These are phyloP conservation scores for Pyrus hybrid DNA, from an alignment of 331 rosid species.

Conservation along the genomic window DNA sequence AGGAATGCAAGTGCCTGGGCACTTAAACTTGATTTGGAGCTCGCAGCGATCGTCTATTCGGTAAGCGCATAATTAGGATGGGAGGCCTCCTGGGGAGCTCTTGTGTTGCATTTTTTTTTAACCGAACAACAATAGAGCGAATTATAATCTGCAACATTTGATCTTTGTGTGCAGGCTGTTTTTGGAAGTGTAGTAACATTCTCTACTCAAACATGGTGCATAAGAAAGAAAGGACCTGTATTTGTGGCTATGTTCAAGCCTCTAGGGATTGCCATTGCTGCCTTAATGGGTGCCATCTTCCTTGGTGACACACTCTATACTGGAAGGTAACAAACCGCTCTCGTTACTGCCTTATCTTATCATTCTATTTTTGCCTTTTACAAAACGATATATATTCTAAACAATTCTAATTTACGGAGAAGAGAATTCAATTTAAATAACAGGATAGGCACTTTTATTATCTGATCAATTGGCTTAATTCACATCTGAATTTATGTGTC, in stretches of 20 bases:
- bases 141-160: too few species aligned
- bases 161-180: slow-evolving; percentile 25
- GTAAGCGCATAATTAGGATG: slow-evolving; percentile 27
- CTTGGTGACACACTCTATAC: slow-evolving; percentile 53
- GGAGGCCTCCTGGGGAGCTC: too few species aligned
- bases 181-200: slow-evolving; percentile 41
- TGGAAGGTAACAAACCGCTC: slow-evolving; percentile 36
- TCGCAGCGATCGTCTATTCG: slow-evolving; percentile 41
- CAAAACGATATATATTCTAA: too few species aligned
- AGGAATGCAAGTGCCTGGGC: slow-evolving; percentile 46
- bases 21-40: slow-evolving; percentile 37
- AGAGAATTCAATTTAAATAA: too few species aligned
- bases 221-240: slow-evolving; percentile 52
- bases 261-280: slow-evolving; percentile 56
- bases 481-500: too few species aligned
- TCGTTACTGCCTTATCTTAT: background rate
- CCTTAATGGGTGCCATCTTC: slow-evolving; percentile 41
- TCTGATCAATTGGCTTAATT: too few species aligned
- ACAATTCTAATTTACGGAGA: too few species aligned
- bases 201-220: slow-evolving; percentile 48
- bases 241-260: slow-evolving; percentile 61
- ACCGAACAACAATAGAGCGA: too few species aligned
- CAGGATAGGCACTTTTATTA: too few species aligned
- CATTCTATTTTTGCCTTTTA: background rate
- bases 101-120: too few species aligned